These are phyloP conservation scores for Linum lewisii DNA, from an alignment of 345 rosid species.

Conservation along the genomic window DNA sequence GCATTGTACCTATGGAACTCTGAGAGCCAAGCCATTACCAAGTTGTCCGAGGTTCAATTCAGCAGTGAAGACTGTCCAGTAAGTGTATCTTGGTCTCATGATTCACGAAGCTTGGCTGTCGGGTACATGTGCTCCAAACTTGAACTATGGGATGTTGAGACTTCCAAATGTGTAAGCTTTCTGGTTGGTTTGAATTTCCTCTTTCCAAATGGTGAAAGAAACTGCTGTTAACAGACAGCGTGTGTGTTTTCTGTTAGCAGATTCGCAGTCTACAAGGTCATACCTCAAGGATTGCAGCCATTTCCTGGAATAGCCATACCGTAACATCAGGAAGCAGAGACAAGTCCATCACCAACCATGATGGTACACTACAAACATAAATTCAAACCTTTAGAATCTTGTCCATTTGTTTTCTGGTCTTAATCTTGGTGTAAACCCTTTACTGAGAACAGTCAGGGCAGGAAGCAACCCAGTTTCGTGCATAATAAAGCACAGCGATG, in stretches of 20 bases:
- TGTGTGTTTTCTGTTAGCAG: constrained; percentile 12
- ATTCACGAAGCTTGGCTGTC: constrained; percentile 28
- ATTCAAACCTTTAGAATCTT: neutral
- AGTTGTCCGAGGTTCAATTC: constrained; percentile 14
- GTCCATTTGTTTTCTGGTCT: neutral
- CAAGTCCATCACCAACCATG: constrained; percentile 36
- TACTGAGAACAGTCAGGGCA: constrained; percentile 27
- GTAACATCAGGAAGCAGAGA: constrained; percentile 44
- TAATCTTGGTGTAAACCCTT: neutral
- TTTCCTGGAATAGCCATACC: constrained; percentile 33
- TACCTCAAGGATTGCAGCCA: constrained; percentile 21
- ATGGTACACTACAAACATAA: constrained; percentile 20
- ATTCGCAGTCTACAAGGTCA: constrained; percentile 34
- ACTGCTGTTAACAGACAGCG: neutral
- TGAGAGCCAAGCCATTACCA: constrained; percentile 12
- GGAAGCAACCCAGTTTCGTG: constrained; percentile 19
- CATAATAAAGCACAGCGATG: constrained; percentile 27
- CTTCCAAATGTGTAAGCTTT: constrained; percentile 33
- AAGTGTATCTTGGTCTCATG: constrained; percentile 39
- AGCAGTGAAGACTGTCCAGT: constrained; percentile 20
- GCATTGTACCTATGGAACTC: constrained; percentile 33
- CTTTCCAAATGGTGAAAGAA: neutral
- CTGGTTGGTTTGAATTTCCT: neutral
- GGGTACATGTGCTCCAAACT: constrained; percentile 31
- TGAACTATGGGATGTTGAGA: constrained; percentile 39